phyloP scores from a whole-genome alignment of 1,284 basidiomycete species.

The Malassezia nana region DNA sequence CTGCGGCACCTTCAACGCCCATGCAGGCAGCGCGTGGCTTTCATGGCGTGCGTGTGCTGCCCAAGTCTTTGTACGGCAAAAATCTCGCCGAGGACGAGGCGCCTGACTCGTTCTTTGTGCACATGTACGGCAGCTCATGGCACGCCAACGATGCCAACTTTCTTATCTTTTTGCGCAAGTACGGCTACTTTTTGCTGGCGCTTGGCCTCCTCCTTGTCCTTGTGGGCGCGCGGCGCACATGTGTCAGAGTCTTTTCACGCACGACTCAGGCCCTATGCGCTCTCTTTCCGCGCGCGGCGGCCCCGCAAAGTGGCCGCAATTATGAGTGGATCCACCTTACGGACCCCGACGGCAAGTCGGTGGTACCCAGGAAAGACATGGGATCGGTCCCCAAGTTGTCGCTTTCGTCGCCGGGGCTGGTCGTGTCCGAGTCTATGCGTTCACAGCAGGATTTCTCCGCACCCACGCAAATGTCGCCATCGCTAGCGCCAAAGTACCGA shows the following conservation, averaged over 20 bases:
- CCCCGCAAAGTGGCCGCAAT: neutral
- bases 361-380: neutral
- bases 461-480: no score
- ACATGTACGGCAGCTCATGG: conserved; percentile 96
- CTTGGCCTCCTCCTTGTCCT: neutral
- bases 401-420: neutral
- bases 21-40: conserved; percentile 60
- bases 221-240: conserved; percentile 4
- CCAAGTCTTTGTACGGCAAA: conserved; percentile 90
- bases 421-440: neutral
- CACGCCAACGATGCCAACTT: conserved; percentile 49
- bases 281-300: neutral
- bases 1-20: conserved; percentile 72
- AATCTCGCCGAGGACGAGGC: conserved; percentile 75
- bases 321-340: conserved; percentile 4
- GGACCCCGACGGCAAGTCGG: neutral
- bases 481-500: no score
- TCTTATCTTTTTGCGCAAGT: conserved; percentile 42
- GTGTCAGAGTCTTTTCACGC: neutral
- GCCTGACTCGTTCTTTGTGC: conserved; percentile 72
- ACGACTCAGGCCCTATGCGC: neutral
- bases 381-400: neutral
- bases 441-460: neutral
- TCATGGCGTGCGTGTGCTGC: conserved; percentile 63
- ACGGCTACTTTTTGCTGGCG: conserved; percentile 32